Percentiles rank a stretch among this genome's conserved stretches.
These are phyloP conservation scores for Teunomyces funiuensis DNA, from an alignment of 805 yeast species.

Conservation along the genomic window DNA sequence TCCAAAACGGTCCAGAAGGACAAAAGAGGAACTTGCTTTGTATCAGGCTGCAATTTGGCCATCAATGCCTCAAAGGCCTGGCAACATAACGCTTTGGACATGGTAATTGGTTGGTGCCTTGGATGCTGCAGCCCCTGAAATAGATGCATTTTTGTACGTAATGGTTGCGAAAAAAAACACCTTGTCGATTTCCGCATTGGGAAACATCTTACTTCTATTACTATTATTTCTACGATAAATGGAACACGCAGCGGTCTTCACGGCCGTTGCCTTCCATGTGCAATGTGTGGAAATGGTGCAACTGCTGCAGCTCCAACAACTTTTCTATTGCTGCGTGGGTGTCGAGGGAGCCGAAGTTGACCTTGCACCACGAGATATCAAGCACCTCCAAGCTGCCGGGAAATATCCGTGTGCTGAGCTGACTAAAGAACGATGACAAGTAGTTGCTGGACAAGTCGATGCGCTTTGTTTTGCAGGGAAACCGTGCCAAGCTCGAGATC, in stretches of 20 bases:
- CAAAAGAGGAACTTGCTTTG: constrained; percentile 14
- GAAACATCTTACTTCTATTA: not conserved
- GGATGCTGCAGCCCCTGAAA: not conserved
- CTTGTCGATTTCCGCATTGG: constrained; percentile 1
- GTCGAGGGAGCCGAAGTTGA: not conserved
- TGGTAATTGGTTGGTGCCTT: constrained; percentile 7
- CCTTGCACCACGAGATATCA: constrained; percentile 17
- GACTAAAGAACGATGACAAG: constrained; percentile 8
- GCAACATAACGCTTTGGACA: constrained; percentile 40
- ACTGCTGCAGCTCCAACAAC: not conserved
- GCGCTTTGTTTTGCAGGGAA: constrained; percentile 14
- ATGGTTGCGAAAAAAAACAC: constrained; percentile 5
- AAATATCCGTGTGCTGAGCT: constrained; percentile 9
- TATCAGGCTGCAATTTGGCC: constrained; percentile 17
- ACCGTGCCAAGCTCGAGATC: constrained; percentile 14
- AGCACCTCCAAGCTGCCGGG: constrained; percentile 13
- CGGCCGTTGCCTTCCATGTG: constrained; percentile 1
- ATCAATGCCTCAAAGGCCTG: constrained; percentile 37
- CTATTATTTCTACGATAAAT: not conserved
- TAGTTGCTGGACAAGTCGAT: constrained; percentile 25
- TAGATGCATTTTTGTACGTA: not conserved
- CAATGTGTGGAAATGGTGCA: not conserved
- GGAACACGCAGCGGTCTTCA: not conserved
- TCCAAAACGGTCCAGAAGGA: constrained; percentile 12
- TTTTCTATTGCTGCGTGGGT: not conserved